phyloP scores from a whole-genome alignment of 148 eudicot genomes.

The Euryodendron excelsum region DNA sequence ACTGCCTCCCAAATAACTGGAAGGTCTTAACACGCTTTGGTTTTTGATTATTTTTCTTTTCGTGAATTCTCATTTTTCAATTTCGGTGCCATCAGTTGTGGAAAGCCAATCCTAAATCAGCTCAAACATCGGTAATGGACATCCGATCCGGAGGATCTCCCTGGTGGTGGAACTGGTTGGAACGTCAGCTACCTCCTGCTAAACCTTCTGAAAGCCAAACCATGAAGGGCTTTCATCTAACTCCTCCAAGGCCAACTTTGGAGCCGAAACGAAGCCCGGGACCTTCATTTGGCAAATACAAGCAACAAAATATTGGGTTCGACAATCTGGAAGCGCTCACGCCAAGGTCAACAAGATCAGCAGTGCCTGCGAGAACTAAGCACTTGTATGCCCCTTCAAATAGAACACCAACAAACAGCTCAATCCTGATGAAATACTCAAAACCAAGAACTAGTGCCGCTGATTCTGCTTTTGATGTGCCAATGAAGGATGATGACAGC shows the following conservation, averaged over 20 bases:
- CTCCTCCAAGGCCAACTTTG: constrained; percentile 56
- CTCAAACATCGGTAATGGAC: constrained; percentile 46
- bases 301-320: constrained; percentile 23
- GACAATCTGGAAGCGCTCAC: constrained; percentile 49
- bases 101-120: constrained; percentile 60
- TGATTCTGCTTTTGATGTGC: constrained; percentile 41
- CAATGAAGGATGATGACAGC: constrained; percentile 71
- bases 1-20: neutral
- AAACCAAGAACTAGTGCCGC: constrained; percentile 34
- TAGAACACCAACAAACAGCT: constrained; percentile 40
- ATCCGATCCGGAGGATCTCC: constrained; percentile 70
- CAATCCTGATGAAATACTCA: constrained; percentile 24
- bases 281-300: constrained; percentile 35
- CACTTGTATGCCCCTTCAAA: constrained; percentile 47
- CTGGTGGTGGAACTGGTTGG: constrained; percentile 99
- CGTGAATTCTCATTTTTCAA: neutral
- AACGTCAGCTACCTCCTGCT: constrained; percentile 46
- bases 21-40: neutral
- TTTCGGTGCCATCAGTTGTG: constrained; percentile 34
- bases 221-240: constrained; percentile 28
- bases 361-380: constrained; percentile 40
- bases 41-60: neutral
- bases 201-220: constrained; percentile 46
- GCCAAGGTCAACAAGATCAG: constrained; percentile 71
- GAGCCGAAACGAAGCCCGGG: constrained; percentile 58